Evolutionary conservation across 1,139 yeast species (phyloP).

Genomic region (Nakaseomyces bracarensis): DNA sequence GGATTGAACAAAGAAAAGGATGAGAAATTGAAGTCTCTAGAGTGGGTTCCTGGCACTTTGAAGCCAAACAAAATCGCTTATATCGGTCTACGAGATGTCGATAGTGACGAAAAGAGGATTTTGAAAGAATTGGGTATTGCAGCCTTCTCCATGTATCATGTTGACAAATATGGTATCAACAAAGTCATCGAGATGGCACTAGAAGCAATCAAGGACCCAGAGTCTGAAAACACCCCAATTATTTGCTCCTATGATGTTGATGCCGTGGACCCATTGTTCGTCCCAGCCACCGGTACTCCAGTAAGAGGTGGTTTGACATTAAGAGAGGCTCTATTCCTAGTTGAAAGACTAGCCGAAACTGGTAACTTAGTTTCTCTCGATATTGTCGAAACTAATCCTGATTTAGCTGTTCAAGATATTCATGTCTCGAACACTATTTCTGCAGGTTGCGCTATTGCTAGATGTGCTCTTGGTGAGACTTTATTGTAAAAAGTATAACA

Average conservation of each 20-base stretch:
- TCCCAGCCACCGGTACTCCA: slow-evolving; percentile 97
- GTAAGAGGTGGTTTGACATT: slow-evolving; percentile 93
- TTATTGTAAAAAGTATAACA: slow-evolving; percentile 46
- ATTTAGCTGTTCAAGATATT: slow-evolving; percentile 67
- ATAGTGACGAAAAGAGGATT: slow-evolving; percentile 70
- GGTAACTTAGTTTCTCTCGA: slow-evolving; percentile 83
- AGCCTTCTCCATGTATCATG: slow-evolving; percentile 93
- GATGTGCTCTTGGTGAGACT: slow-evolving; percentile 93
- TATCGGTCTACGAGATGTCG: slow-evolving; percentile 92
- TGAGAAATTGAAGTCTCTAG: slow-evolving; percentile 56
- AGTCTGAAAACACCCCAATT: slow-evolving; percentile 68
- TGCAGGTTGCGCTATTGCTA: slow-evolving; percentile 84
- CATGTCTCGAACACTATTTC: slow-evolving; percentile 79
- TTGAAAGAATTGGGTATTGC: slow-evolving; percentile 64
- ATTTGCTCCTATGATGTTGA: slow-evolving; percentile 94
- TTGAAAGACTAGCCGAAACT: slow-evolving; percentile 85
- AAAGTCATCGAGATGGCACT: slow-evolving; percentile 89
- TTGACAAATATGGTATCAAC: slow-evolving; percentile 89
- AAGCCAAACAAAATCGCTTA: slow-evolving; percentile 71
- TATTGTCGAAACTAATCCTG: slow-evolving; percentile 90
- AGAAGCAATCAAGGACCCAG: slow-evolving; percentile 44
- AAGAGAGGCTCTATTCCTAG: slow-evolving; percentile 87
- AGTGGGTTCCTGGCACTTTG: slow-evolving; percentile 70
- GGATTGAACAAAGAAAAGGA: slow-evolving; percentile 52
- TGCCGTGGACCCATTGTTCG: slow-evolving; percentile 89